Evolutionary conservation across 2,329 filamentous ascomycete genomes (phyloP).

Genomic region (Cercospora sp.): DNA sequence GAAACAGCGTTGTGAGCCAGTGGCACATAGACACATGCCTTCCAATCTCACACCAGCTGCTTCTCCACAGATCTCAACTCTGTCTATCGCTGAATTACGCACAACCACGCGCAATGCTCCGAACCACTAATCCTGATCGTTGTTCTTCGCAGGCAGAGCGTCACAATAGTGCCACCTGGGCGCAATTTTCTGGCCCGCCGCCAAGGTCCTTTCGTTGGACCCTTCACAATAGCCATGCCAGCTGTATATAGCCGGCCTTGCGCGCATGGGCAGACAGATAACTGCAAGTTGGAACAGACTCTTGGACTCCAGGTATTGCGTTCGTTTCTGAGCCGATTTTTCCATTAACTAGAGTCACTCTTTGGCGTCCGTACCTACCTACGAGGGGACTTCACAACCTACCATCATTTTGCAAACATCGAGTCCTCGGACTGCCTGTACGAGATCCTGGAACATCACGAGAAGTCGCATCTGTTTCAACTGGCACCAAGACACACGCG

Average conservation of each 20-base stretch:
- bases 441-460: background rate
- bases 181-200: background rate
- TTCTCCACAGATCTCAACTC: background rate
- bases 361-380: background rate
- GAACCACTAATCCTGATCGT: background rate
- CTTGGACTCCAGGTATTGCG: background rate
- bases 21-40: conserved; percentile 7
- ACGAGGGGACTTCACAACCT: background rate
- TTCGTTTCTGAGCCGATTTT: background rate
- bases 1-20: background rate
- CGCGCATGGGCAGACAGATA: background rate
- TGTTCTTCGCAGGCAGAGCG: background rate
- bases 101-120: background rate
- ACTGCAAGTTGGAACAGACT: background rate
- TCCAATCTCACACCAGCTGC: conserved; percentile 5
- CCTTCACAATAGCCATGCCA: background rate
- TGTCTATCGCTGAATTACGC: background rate
- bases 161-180: background rate
- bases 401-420: background rate
- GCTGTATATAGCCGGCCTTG: background rate
- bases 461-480: background rate
- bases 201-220: background rate
- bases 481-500: background rate
- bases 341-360: background rate
- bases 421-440: background rate